Evolutionary conservation across 306 rosid species (phyloP), one percentile per base, ranked within the genome.

Genomic region (Trichosanthes truncata): DNA sequence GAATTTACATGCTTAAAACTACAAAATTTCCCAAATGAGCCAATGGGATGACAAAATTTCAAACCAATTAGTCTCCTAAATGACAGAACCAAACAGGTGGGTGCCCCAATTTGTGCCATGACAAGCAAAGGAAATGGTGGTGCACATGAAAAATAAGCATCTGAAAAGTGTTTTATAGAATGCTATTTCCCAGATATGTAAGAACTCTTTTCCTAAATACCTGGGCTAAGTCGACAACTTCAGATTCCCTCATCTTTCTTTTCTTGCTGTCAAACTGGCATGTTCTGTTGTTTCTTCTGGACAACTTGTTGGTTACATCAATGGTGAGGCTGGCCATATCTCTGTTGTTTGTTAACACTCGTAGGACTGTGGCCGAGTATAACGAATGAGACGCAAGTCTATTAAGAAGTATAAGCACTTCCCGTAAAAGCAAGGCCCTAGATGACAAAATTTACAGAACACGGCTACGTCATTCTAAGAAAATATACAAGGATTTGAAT

Each of bases 371-470:
- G 0, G 84, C 84, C 12, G 97, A 91, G 86, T 91, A 91, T 48
- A 86, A 74, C 8, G 92, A 88, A 77, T 80, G 87, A 4, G 98
- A 92, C 29, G 87, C 97, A 48, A 94, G 84, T 77, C 98, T 87
- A 85, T 94, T 92, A 0, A 94, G 95, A 81, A 94, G 84, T 77
- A 94, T 94, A 65, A 94, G 87, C 69, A 87, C 89, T 90, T 94
- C 98, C 78, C 98, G 87, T 18, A 92, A 83, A 73, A 92, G 87
- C 87, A 92, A 87, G n/a, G 93, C 89, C 95, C 98, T 94, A 21
- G 82, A 73, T 31, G 71, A 82, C 29, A 80, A 80, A 60, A 55
- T 71, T 12, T 55, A 69, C 63, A 10, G 7, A 77, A 69, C 74
- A 67, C 7, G 60, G 74, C 60, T 73, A 81, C 81, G 79, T 69